These are phyloP conservation scores for Melocanna baccifera DNA, from an alignment of 176 grass and related monocot species.

Conservation along the genomic window DNA sequence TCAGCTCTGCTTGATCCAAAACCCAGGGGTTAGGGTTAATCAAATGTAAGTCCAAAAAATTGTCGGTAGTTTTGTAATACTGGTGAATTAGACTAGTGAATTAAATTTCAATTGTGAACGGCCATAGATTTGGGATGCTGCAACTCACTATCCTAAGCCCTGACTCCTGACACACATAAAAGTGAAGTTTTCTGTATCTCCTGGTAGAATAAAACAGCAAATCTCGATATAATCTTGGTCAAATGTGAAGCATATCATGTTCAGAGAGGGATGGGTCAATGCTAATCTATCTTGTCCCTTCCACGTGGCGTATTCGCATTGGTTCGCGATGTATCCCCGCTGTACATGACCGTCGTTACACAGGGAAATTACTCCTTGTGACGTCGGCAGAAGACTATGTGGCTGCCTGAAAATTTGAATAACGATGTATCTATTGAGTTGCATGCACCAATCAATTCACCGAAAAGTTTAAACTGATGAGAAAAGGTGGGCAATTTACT, in stretches of 20 bases:
- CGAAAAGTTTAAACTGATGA: too few species aligned
- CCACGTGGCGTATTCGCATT: not conserved
- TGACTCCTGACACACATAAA: not conserved
- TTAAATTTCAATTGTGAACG: not conserved
- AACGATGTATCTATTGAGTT: too few species aligned
- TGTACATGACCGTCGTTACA: not conserved
- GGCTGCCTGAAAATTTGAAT: too few species aligned
- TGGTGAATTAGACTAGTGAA: not conserved
- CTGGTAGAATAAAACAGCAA: not conserved
- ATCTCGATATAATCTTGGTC: not conserved
- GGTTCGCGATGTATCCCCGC: not conserved
- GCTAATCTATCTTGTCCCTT: not conserved
- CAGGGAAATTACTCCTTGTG: not conserved
- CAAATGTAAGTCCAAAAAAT: not conserved
- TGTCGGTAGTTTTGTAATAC: not conserved
- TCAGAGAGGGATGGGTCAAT: not conserved
- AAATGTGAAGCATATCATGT: not conserved
- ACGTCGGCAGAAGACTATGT: too few species aligned
- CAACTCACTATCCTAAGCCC: not conserved
- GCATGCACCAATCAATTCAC: too few species aligned
- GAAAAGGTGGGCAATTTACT: too few species aligned
- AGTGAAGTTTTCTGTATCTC: not conserved
- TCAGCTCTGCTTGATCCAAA: constrained; percentile 18
- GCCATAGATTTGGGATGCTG: not conserved
- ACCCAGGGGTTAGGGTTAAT: not conserved